Conservation (phyloP, 2,329 filamentous ascomycete genomes). For the Phialophora tarda region DNA sequence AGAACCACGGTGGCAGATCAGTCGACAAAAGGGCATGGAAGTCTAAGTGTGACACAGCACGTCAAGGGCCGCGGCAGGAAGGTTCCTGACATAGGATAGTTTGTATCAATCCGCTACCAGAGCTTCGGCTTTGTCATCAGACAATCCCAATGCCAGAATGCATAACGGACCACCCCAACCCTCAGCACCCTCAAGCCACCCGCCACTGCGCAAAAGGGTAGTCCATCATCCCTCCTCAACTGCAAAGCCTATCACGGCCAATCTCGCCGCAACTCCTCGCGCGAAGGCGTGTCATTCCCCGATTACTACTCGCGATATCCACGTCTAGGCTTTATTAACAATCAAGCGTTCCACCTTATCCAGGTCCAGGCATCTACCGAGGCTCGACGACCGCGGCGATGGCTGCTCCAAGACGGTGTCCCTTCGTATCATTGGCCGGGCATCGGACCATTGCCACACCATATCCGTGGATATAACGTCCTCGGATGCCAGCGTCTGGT, state of each 20-base stretch:
- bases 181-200: background rate
- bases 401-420: background rate
- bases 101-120: background rate
- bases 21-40: background rate
- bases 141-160: background rate
- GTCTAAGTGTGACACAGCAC: background rate
- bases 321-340: conserved; percentile 7
- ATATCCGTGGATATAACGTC: background rate
- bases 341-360: background rate
- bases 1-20: background rate
- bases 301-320: background rate
- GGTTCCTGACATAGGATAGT: background rate
- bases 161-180: background rate
- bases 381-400: background rate
- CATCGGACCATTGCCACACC: background rate
- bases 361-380: conserved; percentile 1
- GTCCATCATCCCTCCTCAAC: background rate
- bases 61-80: background rate
- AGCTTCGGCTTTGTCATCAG: background rate
- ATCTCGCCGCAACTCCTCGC: background rate
- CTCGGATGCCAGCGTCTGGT: background rate
- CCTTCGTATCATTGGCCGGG: background rate
- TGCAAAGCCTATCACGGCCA: background rate
- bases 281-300: background rate
- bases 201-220: background rate